phyloP scores from a whole-genome alignment of 2,329 filamentous ascomycete species.

The Aspergillus sp. region DNA sequence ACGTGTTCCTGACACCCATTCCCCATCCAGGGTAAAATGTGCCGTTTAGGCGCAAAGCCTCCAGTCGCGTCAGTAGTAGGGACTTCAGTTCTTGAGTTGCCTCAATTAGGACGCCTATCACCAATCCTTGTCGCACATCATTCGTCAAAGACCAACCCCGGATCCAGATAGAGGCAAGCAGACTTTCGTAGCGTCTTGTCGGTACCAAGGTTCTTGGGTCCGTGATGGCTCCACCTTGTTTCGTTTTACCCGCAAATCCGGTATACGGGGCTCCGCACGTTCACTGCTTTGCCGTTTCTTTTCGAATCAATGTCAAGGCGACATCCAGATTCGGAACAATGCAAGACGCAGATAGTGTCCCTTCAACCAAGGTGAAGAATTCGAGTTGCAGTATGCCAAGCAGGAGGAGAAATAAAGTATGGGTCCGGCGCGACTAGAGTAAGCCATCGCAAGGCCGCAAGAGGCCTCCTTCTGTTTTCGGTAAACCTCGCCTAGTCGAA shows the following conservation, averaged over 20 bases:
- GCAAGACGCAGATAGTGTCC: too few species aligned
- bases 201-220: constrained; percentile 1
- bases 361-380: too few species aligned
- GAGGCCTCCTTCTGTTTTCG: background rate
- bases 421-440: background rate
- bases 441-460: background rate
- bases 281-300: background rate
- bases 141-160: background rate
- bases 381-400: background rate
- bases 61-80: background rate
- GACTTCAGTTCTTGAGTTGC: background rate
- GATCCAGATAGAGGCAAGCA: background rate
- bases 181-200: background rate
- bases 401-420: background rate
- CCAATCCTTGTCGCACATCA: background rate
- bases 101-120: background rate
- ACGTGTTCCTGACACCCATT: background rate
- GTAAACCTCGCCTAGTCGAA: constrained; percentile 2
- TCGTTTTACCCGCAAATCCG: background rate
- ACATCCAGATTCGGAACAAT: too few species aligned
- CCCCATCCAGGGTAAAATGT: background rate
- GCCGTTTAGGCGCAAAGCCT: background rate
- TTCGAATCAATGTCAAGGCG: too few species aligned
- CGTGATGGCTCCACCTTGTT: constrained; percentile 1
- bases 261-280: background rate